A percentile compares a stretch with the other conserved stretches of the same genome.
Conservation (phyloP, 2,329 filamentous ascomycete species). For the Colletotrichum shisoi region DNA sequence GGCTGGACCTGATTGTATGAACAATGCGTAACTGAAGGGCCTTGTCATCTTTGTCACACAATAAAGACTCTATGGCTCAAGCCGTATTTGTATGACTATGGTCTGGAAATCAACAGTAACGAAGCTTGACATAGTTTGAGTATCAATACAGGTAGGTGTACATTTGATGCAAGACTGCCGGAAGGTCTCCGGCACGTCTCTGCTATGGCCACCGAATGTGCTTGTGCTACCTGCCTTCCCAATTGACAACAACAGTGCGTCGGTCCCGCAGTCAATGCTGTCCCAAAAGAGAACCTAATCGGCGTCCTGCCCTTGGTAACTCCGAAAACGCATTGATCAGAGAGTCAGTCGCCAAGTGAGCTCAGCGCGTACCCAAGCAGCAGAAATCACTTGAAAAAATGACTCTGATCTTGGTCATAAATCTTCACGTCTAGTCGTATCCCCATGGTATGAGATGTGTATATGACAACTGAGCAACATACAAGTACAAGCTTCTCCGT, state of each 20-base stretch:
- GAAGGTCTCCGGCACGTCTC: not conserved
- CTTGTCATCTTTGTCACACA: not conserved
- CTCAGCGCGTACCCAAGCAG: no score
- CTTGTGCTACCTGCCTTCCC: not conserved
- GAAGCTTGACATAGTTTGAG: not conserved
- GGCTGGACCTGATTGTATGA: not conserved
- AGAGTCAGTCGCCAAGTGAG: not conserved
- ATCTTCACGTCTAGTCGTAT: conserved; percentile 27
- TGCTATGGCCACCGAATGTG: no score
- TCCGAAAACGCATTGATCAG: not conserved
- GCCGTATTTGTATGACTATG: no score
- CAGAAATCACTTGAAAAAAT: not conserved
- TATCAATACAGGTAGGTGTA: not conserved
- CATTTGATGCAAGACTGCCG: not conserved
- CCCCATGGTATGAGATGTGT: conserved; percentile 45
- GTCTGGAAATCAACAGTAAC: not conserved
- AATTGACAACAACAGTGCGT: not conserved
- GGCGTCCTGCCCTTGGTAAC: not conserved
- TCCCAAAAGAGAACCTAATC: not conserved
- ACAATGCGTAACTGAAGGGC: not conserved
- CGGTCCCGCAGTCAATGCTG: not conserved
- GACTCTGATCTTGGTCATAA: not conserved
- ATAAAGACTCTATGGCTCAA: not conserved
- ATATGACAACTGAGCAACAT: conserved; percentile 51
- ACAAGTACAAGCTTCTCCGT: conserved; percentile 51